Percentiles rank a stretch among this genome's conserved stretches.
These are phyloP conservation scores for Coemansia sp. DNA, from an alignment of 192 early-diverging fungal genomes.

Conservation along the genomic window DNA sequence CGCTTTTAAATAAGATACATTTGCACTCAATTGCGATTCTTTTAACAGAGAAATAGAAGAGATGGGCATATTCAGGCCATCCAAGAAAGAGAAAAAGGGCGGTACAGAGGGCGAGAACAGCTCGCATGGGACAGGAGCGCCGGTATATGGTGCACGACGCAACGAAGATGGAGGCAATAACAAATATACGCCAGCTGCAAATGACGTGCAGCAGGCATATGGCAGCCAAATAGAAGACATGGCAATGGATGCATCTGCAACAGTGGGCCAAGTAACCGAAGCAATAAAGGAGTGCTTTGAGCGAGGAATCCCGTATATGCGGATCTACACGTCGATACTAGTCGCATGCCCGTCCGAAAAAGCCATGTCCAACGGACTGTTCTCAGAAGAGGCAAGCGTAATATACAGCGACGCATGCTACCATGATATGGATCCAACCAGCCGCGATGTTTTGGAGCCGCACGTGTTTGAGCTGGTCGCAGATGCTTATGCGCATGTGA, in stretches of 20 bases:
- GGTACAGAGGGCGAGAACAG: not conserved
- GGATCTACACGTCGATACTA: constrained; percentile 44
- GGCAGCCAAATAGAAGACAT: not conserved
- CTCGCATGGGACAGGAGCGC: not conserved
- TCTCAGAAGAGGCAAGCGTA: constrained; percentile 31
- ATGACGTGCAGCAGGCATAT: not conserved
- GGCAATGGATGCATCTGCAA: constrained; percentile 9
- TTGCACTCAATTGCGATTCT: too few species aligned
- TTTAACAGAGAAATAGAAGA: too few species aligned
- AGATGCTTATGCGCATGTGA: constrained; percentile 67
- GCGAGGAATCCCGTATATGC: constrained; percentile 30
- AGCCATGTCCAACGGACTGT: constrained; percentile 24
- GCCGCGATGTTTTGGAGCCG: constrained; percentile 48
- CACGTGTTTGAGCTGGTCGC: constrained; percentile 70
- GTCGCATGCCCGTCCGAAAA: constrained; percentile 41
- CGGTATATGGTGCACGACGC: too few species aligned
- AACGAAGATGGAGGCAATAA: too few species aligned
- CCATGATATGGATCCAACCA: constrained; percentile 36
- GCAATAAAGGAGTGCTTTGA: constrained; percentile 27
- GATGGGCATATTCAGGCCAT: constrained; percentile 40
- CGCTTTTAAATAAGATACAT: too few species aligned
- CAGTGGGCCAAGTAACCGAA: constrained; percentile 27
- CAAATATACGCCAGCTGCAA: not conserved
- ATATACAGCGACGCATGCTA: constrained; percentile 50
- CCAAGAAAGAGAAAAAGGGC: constrained; percentile 25